Evolutionary conservation across 768 basidiomycete genomes (phyloP).

Genomic region (Cyathus striatus): DNA sequence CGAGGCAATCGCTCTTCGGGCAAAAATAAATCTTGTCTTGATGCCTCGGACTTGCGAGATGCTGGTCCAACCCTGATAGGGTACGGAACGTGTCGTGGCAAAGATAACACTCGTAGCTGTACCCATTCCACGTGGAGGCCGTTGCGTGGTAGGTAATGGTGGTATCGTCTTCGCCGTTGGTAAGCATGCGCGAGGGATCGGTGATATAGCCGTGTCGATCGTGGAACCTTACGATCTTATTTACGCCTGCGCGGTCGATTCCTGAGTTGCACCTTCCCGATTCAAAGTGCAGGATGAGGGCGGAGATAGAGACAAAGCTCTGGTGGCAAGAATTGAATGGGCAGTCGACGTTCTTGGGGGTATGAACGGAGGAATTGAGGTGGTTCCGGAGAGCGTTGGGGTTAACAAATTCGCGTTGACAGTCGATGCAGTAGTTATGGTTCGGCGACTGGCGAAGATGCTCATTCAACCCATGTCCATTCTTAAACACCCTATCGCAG

Average conservation of each 20-base stretch:
- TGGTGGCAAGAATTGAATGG: constrained; percentile 36
- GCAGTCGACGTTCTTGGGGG: constrained; percentile 27
- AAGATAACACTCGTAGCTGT: constrained; percentile 57
- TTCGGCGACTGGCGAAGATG: constrained; percentile 40
- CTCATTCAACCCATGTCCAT: constrained; percentile 31
- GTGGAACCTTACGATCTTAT: constrained; percentile 31
- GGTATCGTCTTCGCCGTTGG: constrained; percentile 13
- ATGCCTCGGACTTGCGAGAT: constrained; percentile 60
- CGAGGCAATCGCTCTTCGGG: constrained; percentile 38
- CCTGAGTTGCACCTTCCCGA: constrained; percentile 51
- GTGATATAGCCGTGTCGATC: constrained; percentile 50
- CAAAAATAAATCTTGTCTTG: constrained; percentile 49
- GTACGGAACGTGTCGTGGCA: constrained; percentile 40
- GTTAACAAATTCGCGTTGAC: not conserved
- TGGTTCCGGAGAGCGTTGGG: constrained; percentile 27
- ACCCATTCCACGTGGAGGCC: constrained; percentile 36
- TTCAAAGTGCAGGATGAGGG: constrained; percentile 61
- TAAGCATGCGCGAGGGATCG: constrained; percentile 47
- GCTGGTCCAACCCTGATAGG: constrained; percentile 49
- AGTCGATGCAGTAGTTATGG: constrained; percentile 35
- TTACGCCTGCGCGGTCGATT: constrained; percentile 31
- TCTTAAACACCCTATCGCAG: constrained; percentile 39
- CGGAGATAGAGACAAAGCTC: constrained; percentile 46
- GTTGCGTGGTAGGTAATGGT: constrained; percentile 24
- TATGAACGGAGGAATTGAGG: constrained; percentile 47